A percentile compares a stretch with the other conserved stretches of the same genome.
phyloP scores from a whole-genome alignment of 768 basidiomycete species.

The Agaricus subrufescens region DNA sequence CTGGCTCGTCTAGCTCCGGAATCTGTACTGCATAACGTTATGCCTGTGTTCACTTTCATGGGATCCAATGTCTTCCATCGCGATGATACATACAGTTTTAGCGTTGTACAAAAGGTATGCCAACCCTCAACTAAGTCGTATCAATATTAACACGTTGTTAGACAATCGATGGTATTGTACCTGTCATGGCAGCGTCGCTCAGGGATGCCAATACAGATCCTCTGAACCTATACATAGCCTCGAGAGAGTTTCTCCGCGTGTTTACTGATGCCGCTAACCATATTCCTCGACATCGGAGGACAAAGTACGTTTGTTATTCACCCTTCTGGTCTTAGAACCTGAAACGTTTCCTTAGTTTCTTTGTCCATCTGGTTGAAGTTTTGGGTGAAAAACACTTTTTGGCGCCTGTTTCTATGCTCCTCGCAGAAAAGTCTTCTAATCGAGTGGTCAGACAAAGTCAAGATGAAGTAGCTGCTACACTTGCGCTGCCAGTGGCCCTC shows the following conservation, averaged over 20 bases:
- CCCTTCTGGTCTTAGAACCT: neutral
- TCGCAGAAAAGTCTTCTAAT: conserved; percentile 74
- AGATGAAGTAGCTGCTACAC: conserved; percentile 53
- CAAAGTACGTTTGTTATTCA: conserved; percentile 50
- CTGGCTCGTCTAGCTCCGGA: conserved; percentile 84
- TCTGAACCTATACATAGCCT: conserved; percentile 60
- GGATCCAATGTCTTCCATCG: conserved; percentile 97
- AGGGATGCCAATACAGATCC: conserved; percentile 48
- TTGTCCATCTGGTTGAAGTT: conserved; percentile 78
- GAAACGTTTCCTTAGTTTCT: conserved; percentile 56
- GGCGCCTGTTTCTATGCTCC: conserved; percentile 75
- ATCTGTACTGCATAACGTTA: conserved; percentile 88
- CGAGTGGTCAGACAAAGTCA: conserved; percentile 58
- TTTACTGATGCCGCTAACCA: conserved; percentile 93
- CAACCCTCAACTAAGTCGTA: neutral
- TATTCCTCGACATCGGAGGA: conserved; percentile 88
- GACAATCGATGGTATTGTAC: conserved; percentile 93
- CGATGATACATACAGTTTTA: conserved; percentile 93
- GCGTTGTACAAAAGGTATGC: conserved; percentile 85
- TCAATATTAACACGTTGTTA: conserved; percentile 23
- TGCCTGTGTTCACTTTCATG: conserved; percentile 99
- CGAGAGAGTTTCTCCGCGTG: conserved; percentile 79
- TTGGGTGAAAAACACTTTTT: conserved; percentile 80
- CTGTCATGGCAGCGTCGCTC: conserved; percentile 84
- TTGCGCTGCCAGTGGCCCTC: conserved; percentile 65